Evolutionary conservation across 345 rosid genomes (phyloP), one percentile per base, ranked within the genome.

Genomic region (Iberis pinnata): DNA sequence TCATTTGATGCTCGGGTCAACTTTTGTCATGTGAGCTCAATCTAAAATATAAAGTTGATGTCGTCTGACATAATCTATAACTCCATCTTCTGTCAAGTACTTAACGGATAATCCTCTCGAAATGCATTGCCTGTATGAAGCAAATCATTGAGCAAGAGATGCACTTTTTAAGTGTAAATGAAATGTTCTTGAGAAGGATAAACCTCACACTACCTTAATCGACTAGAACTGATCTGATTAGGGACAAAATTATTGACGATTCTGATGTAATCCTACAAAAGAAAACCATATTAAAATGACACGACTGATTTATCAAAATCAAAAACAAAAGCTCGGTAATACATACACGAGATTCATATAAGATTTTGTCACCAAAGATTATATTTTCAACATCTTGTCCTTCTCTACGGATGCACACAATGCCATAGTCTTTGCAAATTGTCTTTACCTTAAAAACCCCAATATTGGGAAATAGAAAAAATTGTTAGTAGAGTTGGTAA

Each of bases 321-420:
- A 1, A 9, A 51, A 9, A 51, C 24, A 18, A 8, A 12, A 47
- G 17, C 18, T 46, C 9, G 26, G 27, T 49, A 56, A 17, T 6
- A 53, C 70, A 66, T 24, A 82, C 98, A 75, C 45, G 53, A 47
- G 62, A 58, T 64, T 78, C 72, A 26, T 68, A 60, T 73, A 92
- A 53, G 65, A 80, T 83, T 37, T 46, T 67, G 60, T 83, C 74
- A 13, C 57, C 55, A 4, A 56, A 54, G 55, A 88, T 77, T 26
- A 80, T 77, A 63, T 67, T 76, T 31, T 83, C 81, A 66, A 83
- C 65, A 58, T 80, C 83, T 64, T 77, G 88, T 26, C 83, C 93
- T 69, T 83, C 95, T 71, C 96, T 73, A 18, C 80, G 83, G 29
- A 92, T 88, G 81, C 95, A 88, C 38, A 80, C 84, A 64, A 81